A percentile compares a stretch with the other conserved stretches of the same genome.
Evolutionary conservation across 2,329 filamentous ascomycete genomes (phyloP).

Genomic region (Beauveria bassiana): DNA sequence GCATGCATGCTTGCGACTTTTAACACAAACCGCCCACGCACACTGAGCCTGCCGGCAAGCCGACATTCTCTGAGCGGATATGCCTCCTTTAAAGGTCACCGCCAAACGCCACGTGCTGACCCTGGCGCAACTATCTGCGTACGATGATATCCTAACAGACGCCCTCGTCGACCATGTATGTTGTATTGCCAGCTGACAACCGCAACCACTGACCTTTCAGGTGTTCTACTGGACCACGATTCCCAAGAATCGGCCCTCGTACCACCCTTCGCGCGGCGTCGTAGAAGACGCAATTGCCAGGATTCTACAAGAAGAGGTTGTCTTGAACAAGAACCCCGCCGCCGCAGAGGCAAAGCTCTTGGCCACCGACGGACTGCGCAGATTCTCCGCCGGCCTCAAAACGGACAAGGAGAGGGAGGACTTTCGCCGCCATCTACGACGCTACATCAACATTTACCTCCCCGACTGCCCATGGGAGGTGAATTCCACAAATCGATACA

Average conservation of each 20-base stretch:
- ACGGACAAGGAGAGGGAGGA: slow-evolving; percentile 77
- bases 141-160: slow-evolving; percentile 95
- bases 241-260: slow-evolving; percentile 85
- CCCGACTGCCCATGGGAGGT: slow-evolving; percentile 95
- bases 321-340: slow-evolving; percentile 64
- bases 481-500: slow-evolving; percentile 85
- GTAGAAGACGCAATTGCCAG: slow-evolving; percentile 54
- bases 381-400: slow-evolving; percentile 60
- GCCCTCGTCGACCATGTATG: slow-evolving; percentile 89
- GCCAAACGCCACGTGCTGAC: slow-evolving; percentile 67
- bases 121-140: slow-evolving; percentile 77
- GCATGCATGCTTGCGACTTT: not conserved
- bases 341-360: slow-evolving; percentile 67
- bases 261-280: slow-evolving; percentile 75
- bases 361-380: slow-evolving; percentile 62
- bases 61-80: slow-evolving; percentile 10
- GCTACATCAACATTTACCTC: slow-evolving; percentile 88
- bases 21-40: not conserved
- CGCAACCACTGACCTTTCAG: slow-evolving; percentile 35
- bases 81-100: slow-evolving; percentile 31
- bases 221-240: slow-evolving; percentile 95
- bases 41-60: not conserved
- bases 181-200: slow-evolving; percentile 31
- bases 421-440: slow-evolving; percentile 76
- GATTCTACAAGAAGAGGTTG: slow-evolving; percentile 57